These are phyloP conservation scores for Starmerella etchellsii DNA, from an alignment of 805 yeast genomes.

Conservation along the genomic window DNA sequence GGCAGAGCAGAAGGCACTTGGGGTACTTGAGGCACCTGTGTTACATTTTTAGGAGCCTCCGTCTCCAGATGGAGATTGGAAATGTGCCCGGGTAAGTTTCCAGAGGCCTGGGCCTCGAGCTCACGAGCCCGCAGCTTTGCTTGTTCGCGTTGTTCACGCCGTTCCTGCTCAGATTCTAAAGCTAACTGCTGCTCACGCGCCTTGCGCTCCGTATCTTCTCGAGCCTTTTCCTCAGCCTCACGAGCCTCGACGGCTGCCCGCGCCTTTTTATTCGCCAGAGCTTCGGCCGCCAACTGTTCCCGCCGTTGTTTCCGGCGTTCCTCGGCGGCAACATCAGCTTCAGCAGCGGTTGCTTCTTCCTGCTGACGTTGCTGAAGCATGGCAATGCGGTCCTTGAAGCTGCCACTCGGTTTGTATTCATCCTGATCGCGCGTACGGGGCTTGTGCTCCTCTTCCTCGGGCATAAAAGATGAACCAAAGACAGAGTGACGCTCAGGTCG, in stretches of 20 bases:
- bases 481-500: slow-evolving; percentile 12
- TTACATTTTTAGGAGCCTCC: neutral
- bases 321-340: slow-evolving; percentile 30
- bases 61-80: neutral
- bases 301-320: slow-evolving; percentile 33
- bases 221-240: slow-evolving; percentile 7
- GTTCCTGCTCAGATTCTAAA: neutral
- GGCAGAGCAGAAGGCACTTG: neutral
- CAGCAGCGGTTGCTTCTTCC: slow-evolving; percentile 57
- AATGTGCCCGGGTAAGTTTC: neutral
- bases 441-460: slow-evolving; percentile 23
- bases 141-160: neutral
- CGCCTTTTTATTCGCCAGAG: slow-evolving; percentile 13
- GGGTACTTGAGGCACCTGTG: no score
- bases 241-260: slow-evolving; percentile 12
- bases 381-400: slow-evolving; percentile 78
- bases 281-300: slow-evolving; percentile 9
- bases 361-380: slow-evolving; percentile 69
- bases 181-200: neutral
- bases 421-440: slow-evolving; percentile 15
- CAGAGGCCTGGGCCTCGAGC: no score
- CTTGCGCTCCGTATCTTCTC: slow-evolving; percentile 1
- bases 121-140: neutral
- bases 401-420: slow-evolving; percentile 45
- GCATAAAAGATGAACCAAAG: slow-evolving; percentile 10